Conservation (phyloP, 1,139 yeast species). For the Tardiomyces digboiensis region DNA sequence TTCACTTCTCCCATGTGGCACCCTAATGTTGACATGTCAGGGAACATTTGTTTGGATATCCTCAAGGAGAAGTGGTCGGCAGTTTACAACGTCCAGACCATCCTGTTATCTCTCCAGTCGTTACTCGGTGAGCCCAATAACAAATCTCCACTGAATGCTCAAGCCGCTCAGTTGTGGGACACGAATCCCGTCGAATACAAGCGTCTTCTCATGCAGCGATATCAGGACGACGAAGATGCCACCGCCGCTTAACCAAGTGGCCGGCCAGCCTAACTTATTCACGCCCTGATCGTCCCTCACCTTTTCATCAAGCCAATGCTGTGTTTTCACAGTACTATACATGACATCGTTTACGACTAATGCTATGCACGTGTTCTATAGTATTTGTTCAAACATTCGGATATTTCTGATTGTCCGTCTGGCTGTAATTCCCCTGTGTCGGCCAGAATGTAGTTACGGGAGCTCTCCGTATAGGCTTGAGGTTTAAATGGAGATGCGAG, state of each 20-base stretch:
- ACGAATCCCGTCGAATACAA: conserved; percentile 35
- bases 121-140: conserved; percentile 47
- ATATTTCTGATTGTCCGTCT: too few relatives aligned
- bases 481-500: too few relatives aligned
- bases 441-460: too few relatives aligned
- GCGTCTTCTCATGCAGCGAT: conserved; percentile 34
- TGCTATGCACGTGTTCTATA: not conserved
- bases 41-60: conserved; percentile 50
- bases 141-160: conserved; percentile 41
- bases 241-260: not conserved
- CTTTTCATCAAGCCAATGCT: not conserved
- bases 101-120: conserved; percentile 48
- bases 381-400: not conserved
- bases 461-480: too few relatives aligned
- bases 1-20: conserved; percentile 63
- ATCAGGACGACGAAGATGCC: conserved; percentile 26
- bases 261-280: too few relatives aligned
- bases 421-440: too few relatives aligned
- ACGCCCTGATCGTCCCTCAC: not conserved
- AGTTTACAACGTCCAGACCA: conserved; percentile 52
- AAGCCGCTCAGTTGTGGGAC: conserved; percentile 42
- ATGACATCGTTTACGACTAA: not conserved
- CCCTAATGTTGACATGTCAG: conserved; percentile 60
- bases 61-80: conserved; percentile 62
- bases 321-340: not conserved